Base-by-base conservation (phyloP, 306 rosid species). In the Sophora flavescens region DNA sequence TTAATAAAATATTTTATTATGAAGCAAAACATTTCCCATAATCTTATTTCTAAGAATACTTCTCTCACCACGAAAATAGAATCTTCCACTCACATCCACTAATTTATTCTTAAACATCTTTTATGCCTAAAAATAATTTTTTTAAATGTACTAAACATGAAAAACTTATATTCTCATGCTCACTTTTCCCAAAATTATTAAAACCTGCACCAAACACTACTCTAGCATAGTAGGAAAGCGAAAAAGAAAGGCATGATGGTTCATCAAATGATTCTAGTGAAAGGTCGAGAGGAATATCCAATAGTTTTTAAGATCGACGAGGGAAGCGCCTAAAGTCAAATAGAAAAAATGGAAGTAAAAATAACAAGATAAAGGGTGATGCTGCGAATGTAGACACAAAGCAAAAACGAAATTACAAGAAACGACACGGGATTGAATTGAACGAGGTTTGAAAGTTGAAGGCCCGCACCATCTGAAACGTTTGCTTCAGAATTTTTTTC, bases 401-500 rank as follows among this genome's bases (percentile, higher is more conserved):
- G 77, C 58, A 86, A 86, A 60, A 83, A 44, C 76, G 96, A 93
- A 60, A 84, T 82, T 78, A 90, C 47, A 2, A 92, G 97, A 83
- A 92, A 86, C 76, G 95, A 87, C 82, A 84, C 88, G 87, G 98
- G 97, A 54, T 78, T 92, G 80, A 92, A 95, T 74, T 95, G 98
- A 97, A 95, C 90, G 98, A 83, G 89, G 84, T 82, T 96, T 75
- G 90, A 78, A 73, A 91, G 76, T 71, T 83, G 76, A 75, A 70
- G 61, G 63, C 83, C 89, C 17, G 71, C 56, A 17, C 77, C 81
- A 68, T 48, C 48, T 8, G 88, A 82, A 66, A 30, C 79, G 22
- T 1, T 22, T 22, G 22, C 22, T 22, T 22, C 1, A 22, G 22
- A 22, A 22, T 22, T 22, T 22, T 22, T 22, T 1, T 22, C 1